Conservation (phyloP, 176 grass and related monocot genomes). For the Zizania latifolia region DNA sequence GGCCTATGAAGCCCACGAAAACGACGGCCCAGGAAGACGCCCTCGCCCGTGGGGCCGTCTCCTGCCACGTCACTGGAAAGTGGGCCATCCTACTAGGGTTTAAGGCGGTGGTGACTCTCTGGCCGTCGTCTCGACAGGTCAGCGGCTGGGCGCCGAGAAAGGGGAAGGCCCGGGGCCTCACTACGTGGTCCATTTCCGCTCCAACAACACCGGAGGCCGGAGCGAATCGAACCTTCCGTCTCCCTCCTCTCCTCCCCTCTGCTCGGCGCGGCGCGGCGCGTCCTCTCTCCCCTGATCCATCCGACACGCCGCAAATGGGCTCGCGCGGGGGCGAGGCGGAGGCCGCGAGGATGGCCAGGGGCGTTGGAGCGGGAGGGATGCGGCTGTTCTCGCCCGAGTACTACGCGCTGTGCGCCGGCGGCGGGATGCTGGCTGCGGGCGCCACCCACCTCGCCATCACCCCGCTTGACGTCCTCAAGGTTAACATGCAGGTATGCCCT, state of each 20-base stretch:
- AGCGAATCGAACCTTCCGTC: not conserved
- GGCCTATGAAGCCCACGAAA: not conserved
- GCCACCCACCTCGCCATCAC: conserved; percentile 91
- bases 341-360: conserved; percentile 13
- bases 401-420: conserved; percentile 76
- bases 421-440: conserved; percentile 90
- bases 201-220: conserved; percentile 31
- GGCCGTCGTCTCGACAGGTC: conserved; percentile 10
- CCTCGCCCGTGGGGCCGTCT: not conserved
- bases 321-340: conserved; percentile 22
- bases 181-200: conserved; percentile 61
- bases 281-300: not conserved
- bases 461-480: conserved; percentile 91
- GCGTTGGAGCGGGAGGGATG: conserved; percentile 27
- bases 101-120: too few relatives aligned
- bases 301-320: conserved; percentile 12
- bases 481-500: conserved; percentile 93
- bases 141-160: not conserved
- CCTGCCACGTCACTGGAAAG: not conserved
- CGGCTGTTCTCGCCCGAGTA: conserved; percentile 82
- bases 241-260: not conserved
- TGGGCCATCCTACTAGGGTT: conserved; percentile 18
- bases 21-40: not conserved
- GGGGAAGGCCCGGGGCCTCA: conserved; percentile 2
- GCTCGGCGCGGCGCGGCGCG: not conserved